Evolutionary conservation across 345 rosid species (phyloP), one percentile per base, ranked within the genome.

Genomic region (Eucalyptus paniculata): DNA sequence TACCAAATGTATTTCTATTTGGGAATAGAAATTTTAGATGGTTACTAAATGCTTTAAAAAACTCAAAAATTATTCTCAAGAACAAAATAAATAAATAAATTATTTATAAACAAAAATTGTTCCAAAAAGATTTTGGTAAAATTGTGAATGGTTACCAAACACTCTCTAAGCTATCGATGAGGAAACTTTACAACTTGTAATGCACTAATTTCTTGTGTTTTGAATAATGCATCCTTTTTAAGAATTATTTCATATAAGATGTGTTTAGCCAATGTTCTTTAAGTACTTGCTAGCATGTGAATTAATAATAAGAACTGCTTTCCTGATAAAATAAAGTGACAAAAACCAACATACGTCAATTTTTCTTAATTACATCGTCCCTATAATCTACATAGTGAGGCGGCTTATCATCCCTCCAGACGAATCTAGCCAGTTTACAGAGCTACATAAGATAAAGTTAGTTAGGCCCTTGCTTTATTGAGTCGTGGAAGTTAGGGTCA

Each of bases 31-130:
- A 53, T 7, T 53, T 53, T 53, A 4, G 0, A 53, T 53, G 9
- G 1, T 53, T 53, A 53, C 2, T 3, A 53, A 21, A 53, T 53
- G 5, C 9, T 53, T 7, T 53, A 0, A 53, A 53, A 19, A 53
- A 21, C 5, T 4, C 1, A 21, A 0, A 21, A 8, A 3, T 53
- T 21, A 0, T 51, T 53, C 24, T 0, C 2, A 1, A 4, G 2
- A 53, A 53, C 5, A 8, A 0, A 53, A 53, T 53, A 53, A 53
- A 53, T 7, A 18, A 21, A n/a, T n/a, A 7, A 53, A 21, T 53
- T 0, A 53, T 8, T 19, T 53, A 21, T 21, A 1, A 53, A 26
- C 26, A 53, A 53, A 53, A 53, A 8, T 19, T 53, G 26, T 53
- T 53, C 11, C 58, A 53, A 19, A 53, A 3, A 53, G 11, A 21